These are phyloP conservation scores for Cercophora scortea DNA, from an alignment of 495 filamentous ascomycete genomes.

Conservation along the genomic window DNA sequence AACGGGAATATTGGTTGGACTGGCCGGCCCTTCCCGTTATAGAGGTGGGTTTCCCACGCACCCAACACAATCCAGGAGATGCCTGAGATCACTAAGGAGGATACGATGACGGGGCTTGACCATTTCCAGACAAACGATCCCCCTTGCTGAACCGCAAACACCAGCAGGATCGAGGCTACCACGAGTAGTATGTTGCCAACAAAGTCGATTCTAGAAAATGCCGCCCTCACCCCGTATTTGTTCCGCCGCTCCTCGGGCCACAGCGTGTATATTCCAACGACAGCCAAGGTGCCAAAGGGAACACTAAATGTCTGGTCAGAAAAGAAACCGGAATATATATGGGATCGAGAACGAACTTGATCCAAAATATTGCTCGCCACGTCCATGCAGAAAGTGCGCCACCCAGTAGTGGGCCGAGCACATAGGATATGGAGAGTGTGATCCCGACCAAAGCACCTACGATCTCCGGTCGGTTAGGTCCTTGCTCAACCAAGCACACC, in stretches of 20 bases:
- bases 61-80: conserved; percentile 40
- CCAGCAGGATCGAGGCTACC: conserved; percentile 45
- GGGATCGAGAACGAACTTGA: conserved; percentile 42
- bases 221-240: conserved; percentile 14
- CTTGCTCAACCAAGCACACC: conserved; percentile 47
- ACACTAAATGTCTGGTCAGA: conserved; percentile 24
- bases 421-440: conserved; percentile 37
- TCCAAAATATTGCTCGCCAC: conserved; percentile 68
- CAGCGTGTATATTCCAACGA: conserved; percentile 50
- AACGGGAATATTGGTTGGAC: conserved; percentile 37
- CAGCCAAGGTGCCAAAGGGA: conserved; percentile 48
- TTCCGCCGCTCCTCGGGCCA: conserved; percentile 27
- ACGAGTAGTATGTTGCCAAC: conserved; percentile 49
- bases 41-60: conserved; percentile 35
- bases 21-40: conserved; percentile 15
- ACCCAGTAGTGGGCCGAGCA: conserved; percentile 60
- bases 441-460: conserved; percentile 37
- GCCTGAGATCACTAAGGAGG: conserved; percentile 32
- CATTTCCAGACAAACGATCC: conserved; percentile 39
- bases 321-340: neutral
- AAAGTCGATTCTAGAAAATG: conserved; percentile 44
- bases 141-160: conserved; percentile 52
- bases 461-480: conserved; percentile 37
- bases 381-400: conserved; percentile 56
- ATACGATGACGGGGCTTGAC: conserved; percentile 36